phyloP scores from a whole-genome alignment of 257 asterid genomes.

The Thymus mandschuricus region DNA sequence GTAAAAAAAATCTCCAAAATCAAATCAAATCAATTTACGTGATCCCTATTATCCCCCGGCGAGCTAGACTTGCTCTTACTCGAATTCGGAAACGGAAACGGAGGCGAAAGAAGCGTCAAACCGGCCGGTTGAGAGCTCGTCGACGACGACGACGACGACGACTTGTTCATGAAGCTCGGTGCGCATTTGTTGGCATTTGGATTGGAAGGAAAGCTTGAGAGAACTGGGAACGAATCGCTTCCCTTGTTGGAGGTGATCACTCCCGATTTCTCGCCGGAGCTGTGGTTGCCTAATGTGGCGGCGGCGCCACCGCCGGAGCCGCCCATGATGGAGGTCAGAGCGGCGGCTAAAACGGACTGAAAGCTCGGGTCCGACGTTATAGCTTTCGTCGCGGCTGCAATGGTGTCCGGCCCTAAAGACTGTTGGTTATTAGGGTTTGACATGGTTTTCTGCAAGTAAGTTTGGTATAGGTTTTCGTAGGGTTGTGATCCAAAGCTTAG shows the following conservation, averaged over 20 bases:
- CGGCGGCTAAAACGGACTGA: slow-evolving; percentile 91
- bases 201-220: slow-evolving; percentile 62
- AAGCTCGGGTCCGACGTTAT: slow-evolving; percentile 83
- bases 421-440: slow-evolving; percentile 45
- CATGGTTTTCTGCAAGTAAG: slow-evolving; percentile 46
- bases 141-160: slow-evolving; percentile 32
- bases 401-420: slow-evolving; percentile 56
- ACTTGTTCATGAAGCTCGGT: slow-evolving; percentile 34
- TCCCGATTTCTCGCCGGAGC: slow-evolving; percentile 38
- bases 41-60: slow-evolving; percentile 45
- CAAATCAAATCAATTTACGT: slow-evolving; percentile 22
- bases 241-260: slow-evolving; percentile 22
- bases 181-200: slow-evolving; percentile 53
- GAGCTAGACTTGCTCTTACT: slow-evolving; percentile 50
- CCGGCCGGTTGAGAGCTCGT: slow-evolving; percentile 40
- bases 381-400: slow-evolving; percentile 93
- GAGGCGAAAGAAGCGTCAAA: slow-evolving; percentile 45
- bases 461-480: slow-evolving; percentile 61
- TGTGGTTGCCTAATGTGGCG: slow-evolving; percentile 29
- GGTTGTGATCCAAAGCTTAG: slow-evolving; percentile 59
- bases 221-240: slow-evolving; percentile 52
- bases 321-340: slow-evolving; percentile 73
- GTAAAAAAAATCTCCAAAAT: not conserved
- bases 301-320: slow-evolving; percentile 34
- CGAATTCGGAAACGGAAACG: slow-evolving; percentile 42